phyloP scores from a whole-genome alignment of 306 rosid genomes.

The Vigna unguiculata region DNA sequence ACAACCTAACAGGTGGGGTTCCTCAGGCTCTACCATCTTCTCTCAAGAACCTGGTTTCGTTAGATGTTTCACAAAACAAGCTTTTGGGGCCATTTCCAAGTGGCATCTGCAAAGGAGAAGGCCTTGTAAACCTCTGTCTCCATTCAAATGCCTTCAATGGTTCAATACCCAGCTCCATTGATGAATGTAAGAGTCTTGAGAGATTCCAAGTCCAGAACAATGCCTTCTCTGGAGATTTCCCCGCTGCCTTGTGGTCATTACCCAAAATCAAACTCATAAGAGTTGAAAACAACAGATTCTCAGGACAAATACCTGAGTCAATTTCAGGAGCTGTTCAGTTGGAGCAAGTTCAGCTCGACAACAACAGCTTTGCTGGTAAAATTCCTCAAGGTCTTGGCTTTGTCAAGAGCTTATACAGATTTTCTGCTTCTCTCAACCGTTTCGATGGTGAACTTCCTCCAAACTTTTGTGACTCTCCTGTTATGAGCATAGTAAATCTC shows the following conservation, averaged over 20 bases:
- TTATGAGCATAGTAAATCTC: constrained; percentile 91
- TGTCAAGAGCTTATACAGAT: constrained; percentile 84
- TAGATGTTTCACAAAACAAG: constrained; percentile 88
- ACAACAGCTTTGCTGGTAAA: constrained; percentile 68
- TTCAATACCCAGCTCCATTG: constrained; percentile 61
- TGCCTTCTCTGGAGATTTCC: constrained; percentile 79
- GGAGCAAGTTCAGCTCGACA: constrained; percentile 97
- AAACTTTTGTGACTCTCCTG: constrained; percentile 93
- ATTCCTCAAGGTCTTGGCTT: constrained; percentile 83
- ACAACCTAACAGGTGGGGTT: constrained; percentile 78
- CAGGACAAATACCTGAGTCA: constrained; percentile 85
- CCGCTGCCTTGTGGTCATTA: constrained; percentile 72
- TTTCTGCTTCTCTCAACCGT: constrained; percentile 84
- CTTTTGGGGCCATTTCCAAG: constrained; percentile 78
- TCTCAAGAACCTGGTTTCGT: constrained; percentile 76
- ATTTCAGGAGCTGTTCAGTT: constrained; percentile 77
- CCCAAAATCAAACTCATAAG: constrained; percentile 86
- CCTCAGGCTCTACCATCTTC: constrained; percentile 66
- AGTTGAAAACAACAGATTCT: constrained; percentile 87
- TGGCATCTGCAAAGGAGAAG: constrained; percentile 69
- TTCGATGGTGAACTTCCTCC: constrained; percentile 84
- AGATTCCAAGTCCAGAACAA: constrained; percentile 94
- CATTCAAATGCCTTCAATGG: constrained; percentile 81
- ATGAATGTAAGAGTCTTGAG: constrained; percentile 81
- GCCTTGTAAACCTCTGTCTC: constrained; percentile 67